A percentile compares a stretch with the other conserved stretches of the same genome.
Evolutionary conservation across 805 yeast species (phyloP).

Genomic region (Candida silvatica): DNA sequence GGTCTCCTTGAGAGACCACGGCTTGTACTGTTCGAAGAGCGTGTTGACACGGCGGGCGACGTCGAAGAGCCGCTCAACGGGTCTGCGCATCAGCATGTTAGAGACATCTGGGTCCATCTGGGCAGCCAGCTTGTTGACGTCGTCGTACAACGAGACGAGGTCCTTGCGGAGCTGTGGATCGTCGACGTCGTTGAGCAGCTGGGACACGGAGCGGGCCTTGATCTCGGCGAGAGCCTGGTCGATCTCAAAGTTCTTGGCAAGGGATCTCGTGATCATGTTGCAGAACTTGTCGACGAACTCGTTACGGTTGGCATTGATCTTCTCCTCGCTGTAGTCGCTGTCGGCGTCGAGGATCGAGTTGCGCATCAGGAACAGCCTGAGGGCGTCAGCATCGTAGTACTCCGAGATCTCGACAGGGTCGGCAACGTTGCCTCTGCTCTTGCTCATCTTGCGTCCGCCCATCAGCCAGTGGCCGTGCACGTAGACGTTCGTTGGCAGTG

Average conservation of each 20-base stretch:
- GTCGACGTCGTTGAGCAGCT: slow-evolving; percentile 10
- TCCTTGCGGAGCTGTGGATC: slow-evolving; percentile 9
- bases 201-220: slow-evolving; percentile 17
- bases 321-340: slow-evolving; percentile 64
- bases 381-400: slow-evolving; percentile 60
- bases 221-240: slow-evolving; percentile 30
- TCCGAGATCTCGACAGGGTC: slow-evolving; percentile 69
- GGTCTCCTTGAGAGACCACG: slow-evolving; percentile 52
- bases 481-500: slow-evolving; percentile 62
- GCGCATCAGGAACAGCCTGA: slow-evolving; percentile 69
- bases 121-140: slow-evolving; percentile 27
- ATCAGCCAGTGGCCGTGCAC: slow-evolving; percentile 95
- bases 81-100: slow-evolving; percentile 44
- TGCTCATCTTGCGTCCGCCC: slow-evolving; percentile 89
- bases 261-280: slow-evolving; percentile 65
- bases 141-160: slow-evolving; percentile 19
- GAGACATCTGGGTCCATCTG: slow-evolving; percentile 35
- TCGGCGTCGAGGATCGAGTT: slow-evolving; percentile 71
- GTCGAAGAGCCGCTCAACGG: slow-evolving; percentile 52
- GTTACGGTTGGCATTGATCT: slow-evolving; percentile 44
- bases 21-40: slow-evolving; percentile 60
- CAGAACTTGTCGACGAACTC: slow-evolving; percentile 77
- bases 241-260: slow-evolving; percentile 62
- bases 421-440: slow-evolving; percentile 86
- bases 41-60: slow-evolving; percentile 52